Conservation (phyloP, 1,284 basidiomycete species). For the Marasmius fiardii region DNA sequence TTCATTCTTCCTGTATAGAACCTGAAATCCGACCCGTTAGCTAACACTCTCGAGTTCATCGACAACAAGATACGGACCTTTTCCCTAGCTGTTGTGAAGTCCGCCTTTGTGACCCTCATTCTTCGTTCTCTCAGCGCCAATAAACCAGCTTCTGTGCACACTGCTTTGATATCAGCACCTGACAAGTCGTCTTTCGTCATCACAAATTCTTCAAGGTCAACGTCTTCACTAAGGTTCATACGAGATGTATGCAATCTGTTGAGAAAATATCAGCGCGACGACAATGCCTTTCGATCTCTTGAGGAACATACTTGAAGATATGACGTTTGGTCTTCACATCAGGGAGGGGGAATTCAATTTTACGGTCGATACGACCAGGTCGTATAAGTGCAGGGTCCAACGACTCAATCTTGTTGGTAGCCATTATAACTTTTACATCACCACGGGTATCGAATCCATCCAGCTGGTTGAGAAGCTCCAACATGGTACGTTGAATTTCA, state of each 20-base stretch:
- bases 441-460: slow-evolving; percentile 99
- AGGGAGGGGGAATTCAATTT: slow-evolving; percentile 95
- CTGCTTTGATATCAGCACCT: slow-evolving; percentile 98
- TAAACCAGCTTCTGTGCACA: slow-evolving; percentile 95
- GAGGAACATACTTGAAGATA: slow-evolving; percentile 78
- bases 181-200: slow-evolving; percentile 96
- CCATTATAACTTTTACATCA: slow-evolving; percentile 97
- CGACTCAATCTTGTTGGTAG: slow-evolving; percentile 91
- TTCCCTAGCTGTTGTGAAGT: slow-evolving; percentile 85
- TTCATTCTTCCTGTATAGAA: slow-evolving; percentile 91
- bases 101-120: slow-evolving; percentile 94
- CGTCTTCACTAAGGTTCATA: slow-evolving; percentile 91
- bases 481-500: slow-evolving; percentile 99
- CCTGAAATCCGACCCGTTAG: slow-evolving; percentile 37
- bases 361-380: slow-evolving; percentile 97
- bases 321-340: slow-evolving; percentile 97
- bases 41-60: slow-evolving; percentile 10
- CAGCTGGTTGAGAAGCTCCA: slow-evolving; percentile 96
- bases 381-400: slow-evolving; percentile 97
- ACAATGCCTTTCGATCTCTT: neutral
- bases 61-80: slow-evolving; percentile 52
- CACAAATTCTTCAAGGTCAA: slow-evolving; percentile 95
- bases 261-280: slow-evolving; percentile 6
- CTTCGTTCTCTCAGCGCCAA: slow-evolving; percentile 92
- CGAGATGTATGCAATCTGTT: slow-evolving; percentile 87